Percentiles rank a stretch among this genome's conserved stretches.
Conservation (phyloP, 345 rosid genomes). For the Eucalyptus sp. region DNA sequence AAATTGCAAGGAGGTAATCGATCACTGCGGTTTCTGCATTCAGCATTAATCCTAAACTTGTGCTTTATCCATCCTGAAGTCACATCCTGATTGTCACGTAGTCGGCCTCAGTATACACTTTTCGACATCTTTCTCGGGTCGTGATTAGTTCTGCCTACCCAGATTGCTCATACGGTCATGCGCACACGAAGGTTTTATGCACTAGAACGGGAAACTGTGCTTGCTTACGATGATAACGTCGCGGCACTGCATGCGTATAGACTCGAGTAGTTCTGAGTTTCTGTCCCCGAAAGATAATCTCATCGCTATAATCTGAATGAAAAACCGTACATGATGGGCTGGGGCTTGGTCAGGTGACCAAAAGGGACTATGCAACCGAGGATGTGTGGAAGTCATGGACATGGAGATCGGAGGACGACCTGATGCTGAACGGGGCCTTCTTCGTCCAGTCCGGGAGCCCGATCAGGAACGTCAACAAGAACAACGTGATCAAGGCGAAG, state of each 20-base stretch:
- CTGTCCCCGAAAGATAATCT: neutral
- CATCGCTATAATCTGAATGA: neutral
- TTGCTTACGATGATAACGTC: neutral
- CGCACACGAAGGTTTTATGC: neutral
- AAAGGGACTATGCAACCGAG: conserved; percentile 20
- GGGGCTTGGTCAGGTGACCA: conserved; percentile 14
- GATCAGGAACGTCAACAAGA: neutral
- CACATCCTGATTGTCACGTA: neutral
- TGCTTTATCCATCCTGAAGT: neutral
- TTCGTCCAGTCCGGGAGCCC: conserved; percentile 16
- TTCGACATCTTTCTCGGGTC: neutral
- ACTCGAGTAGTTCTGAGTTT: neutral
- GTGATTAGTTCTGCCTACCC: neutral
- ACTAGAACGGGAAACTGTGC: neutral
- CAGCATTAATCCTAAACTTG: neutral
- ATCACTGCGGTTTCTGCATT: neutral
- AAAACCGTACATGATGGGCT: neutral
- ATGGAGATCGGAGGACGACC: conserved; percentile 24
- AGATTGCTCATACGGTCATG: neutral
- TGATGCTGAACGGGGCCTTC: conserved; percentile 32
- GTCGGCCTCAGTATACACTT: neutral
- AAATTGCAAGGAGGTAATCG: conserved; percentile 32
- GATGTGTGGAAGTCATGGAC: conserved; percentile 26
- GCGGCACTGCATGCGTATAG: neutral
- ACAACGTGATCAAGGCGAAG: conserved; percentile 9